Evolutionary conservation across 2,329 filamentous ascomycete genomes (phyloP), one percentile per base, ranked within the genome.

Genomic region (Zasmidium angulare): DNA sequence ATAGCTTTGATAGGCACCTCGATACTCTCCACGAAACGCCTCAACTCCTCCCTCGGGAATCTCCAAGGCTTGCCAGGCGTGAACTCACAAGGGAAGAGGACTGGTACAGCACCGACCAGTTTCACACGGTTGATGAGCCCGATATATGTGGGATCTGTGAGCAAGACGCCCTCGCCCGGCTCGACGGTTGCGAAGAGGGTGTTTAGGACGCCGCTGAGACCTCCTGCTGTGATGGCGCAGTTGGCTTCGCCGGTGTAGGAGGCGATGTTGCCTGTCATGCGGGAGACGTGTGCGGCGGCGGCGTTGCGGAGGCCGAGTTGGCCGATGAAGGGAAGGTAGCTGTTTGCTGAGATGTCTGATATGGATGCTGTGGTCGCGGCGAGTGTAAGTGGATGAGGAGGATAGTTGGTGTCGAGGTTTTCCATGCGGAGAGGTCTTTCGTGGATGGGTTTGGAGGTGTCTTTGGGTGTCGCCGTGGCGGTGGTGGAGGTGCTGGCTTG

Each of bases 101-200:
- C 12, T 6, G 60, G 60, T 49, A 59, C 46, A 14, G 52, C 53
- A 17, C 60, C 60, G 10, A 49, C 56, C n/a, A 56, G 50, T 22
- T 62, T 62, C 21, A 62, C 56, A n/a, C 60, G 53, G 29, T 62
- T 55, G 20, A 62, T 59, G 19, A 62, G 49, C 31, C 53, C 60
- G 14, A 62, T 36, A 23, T 56, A 59, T 22, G 60, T 62, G 53
- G 53, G 60, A 50, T 61, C 59, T 14, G 52, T 58, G 47, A 58
- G 36, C 12, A 55, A 43, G 3, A 61, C 46, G n/a, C 47, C 60
- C 53, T 59, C 60, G 2, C 46, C 60, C 23, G 60, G 56, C 52
- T 62, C 53, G 40, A 59, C 56, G 26, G 53, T 62, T 19, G 56
- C 56, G 31, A 62, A 59, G 3, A 58, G 22, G 7, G 55, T 58